Evolutionary conservation across 768 basidiomycete species (phyloP).

Genomic region (Leccinellum rugosiceps): DNA sequence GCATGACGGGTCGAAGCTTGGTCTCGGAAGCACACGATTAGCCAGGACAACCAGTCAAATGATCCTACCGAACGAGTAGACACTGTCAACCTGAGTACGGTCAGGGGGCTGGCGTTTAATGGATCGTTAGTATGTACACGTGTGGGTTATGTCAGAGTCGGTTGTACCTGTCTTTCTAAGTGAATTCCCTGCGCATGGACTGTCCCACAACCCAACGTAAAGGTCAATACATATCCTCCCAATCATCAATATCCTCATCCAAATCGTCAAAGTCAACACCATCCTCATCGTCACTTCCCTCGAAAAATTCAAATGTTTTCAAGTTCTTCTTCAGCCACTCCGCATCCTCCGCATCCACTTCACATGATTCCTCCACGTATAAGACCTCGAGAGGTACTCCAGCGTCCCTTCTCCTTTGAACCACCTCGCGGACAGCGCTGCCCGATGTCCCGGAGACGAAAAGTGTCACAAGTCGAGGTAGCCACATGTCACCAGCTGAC

Average conservation of each 20-base stretch:
- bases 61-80: background rate
- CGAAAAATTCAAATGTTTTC: slow-evolving; percentile 53
- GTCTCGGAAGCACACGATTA: background rate
- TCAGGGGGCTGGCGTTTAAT: background rate
- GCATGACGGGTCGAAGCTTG: background rate
- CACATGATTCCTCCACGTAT: slow-evolving; percentile 44
- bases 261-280: slow-evolving; percentile 27
- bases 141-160: too few species aligned
- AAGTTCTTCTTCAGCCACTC: slow-evolving; percentile 52
- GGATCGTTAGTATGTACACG: background rate
- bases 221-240: slow-evolving; percentile 12
- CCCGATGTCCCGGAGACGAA: slow-evolving; percentile 45
- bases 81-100: too few species aligned
- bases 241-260: slow-evolving; percentile 9
- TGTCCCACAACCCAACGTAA: background rate
- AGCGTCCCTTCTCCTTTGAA: slow-evolving; percentile 38
- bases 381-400: slow-evolving; percentile 48
- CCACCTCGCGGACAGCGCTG: slow-evolving; percentile 39
- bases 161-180: too few species aligned
- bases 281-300: slow-evolving; percentile 49
- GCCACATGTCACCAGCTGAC: slow-evolving; percentile 24
- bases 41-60: background rate
- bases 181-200: background rate
- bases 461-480: slow-evolving; percentile 52
- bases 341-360: slow-evolving; percentile 40